These are phyloP conservation scores for Verticillium albo-atrum DNA, from an alignment of 2,329 filamentous ascomycete species.

Conservation along the genomic window DNA sequence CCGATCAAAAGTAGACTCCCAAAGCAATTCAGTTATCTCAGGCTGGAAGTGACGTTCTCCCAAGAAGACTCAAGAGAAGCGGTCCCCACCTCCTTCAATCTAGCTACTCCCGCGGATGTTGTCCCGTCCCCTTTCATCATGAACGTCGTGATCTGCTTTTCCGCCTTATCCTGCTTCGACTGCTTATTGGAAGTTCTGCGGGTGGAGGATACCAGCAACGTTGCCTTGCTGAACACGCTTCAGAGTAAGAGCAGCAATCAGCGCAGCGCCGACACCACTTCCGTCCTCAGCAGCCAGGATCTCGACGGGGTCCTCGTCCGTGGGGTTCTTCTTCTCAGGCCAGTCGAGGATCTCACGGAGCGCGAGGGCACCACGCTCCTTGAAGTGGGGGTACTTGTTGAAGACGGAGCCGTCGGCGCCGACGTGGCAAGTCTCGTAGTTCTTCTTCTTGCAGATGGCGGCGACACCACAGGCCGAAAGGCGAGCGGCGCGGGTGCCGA, in stretches of 20 bases:
- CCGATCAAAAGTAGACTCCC: neutral
- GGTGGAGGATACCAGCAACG: constrained; percentile 59
- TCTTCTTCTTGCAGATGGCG: constrained; percentile 96
- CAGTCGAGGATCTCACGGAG: constrained; percentile 95
- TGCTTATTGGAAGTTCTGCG: constrained; percentile 52
- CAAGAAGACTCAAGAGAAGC: neutral
- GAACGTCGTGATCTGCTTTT: neutral
- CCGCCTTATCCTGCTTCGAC: neutral
- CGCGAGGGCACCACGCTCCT: constrained; percentile 82
- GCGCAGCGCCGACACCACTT: constrained; percentile 90
- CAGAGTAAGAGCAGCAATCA: constrained; percentile 75
- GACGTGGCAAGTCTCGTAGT: constrained; percentile 81
- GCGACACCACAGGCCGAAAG: constrained; percentile 93
- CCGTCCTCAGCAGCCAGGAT: constrained; percentile 91
- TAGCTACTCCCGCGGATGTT: neutral
- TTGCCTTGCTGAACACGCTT: constrained; percentile 62
- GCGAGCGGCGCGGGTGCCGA: constrained; percentile 89
- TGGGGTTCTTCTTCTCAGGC: constrained; percentile 63
- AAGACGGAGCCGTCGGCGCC: constrained; percentile 97
- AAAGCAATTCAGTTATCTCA: neutral
- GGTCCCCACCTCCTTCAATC: neutral
- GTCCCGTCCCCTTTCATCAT: constrained; percentile 11
- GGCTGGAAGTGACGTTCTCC: neutral
- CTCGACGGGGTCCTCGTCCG: constrained; percentile 82
- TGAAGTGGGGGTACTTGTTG: constrained; percentile 99